Evolutionary conservation across 495 filamentous ascomycete genomes (phyloP), one percentile per base, ranked within the genome.

Genomic region (Podospora pseudocomata): DNA sequence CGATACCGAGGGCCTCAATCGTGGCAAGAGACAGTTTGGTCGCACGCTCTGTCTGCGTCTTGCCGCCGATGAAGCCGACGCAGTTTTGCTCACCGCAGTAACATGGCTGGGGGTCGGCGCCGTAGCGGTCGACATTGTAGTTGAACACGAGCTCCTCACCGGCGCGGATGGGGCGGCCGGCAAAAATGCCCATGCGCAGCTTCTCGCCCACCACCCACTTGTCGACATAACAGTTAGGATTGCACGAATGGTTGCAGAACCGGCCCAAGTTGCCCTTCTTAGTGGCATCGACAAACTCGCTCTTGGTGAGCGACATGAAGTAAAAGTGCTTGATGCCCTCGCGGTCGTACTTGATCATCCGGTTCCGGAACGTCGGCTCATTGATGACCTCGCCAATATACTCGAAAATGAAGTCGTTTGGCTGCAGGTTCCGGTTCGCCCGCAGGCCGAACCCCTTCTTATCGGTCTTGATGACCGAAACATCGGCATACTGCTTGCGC

Each of bases 161-260:
- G 2, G 90, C 88, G 72, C 89, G 87, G 72, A 99, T 91, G 73
- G 86, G 84, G 68, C 93, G 92, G 81, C 91, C 87, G 72, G 95
- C 92, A 81, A 99, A 99, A 70, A 99, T 98, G 68, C 95, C 95
- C 95, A 99, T 98, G 74, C 95, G 94, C 76, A 97, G 80, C 81
- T 97, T 97, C 74, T 96, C 91, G n/a, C 94, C 93, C 49, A 98
- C 94, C 61, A 99, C 92, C 95, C 95, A 99, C 78, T 99, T 99
- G 82, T 99, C 95, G 70, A 98, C 94, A 80, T 95, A 98, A 80
- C 94, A 97, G 73, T 99, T 99, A 0, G 95, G 95, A 75, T 95
- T 97, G 85, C 95, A 99, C 26, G 96, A 98, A 72, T 99, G 95
- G 76, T 99, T 99, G 85, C 96, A 98, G 75, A 99, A 99, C 23